phyloP scores from a whole-genome alignment of 2,329 filamentous ascomycete genomes.

The Alternaria sp. region DNA sequence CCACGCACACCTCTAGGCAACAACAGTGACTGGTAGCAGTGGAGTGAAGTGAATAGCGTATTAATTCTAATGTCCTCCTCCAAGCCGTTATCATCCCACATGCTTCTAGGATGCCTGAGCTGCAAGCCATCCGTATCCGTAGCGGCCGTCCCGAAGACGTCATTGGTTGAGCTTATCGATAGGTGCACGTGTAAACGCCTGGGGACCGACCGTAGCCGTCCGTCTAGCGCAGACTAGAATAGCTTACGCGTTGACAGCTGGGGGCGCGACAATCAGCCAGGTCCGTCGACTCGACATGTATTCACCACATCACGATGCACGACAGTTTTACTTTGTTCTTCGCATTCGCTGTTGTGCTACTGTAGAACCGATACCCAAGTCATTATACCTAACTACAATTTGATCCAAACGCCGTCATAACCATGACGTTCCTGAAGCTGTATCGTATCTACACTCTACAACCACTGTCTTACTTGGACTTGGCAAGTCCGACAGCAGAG shows the following conservation, averaged over 20 bases:
- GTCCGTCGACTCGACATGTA: too few relatives aligned
- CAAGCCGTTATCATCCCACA: conserved; percentile 12
- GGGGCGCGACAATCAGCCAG: not conserved
- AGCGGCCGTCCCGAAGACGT: conserved; percentile 13
- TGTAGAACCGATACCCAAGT: conserved; percentile 19
- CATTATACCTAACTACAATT: conserved; percentile 31
- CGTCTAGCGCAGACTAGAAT: conserved; percentile 5
- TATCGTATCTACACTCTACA: conserved; percentile 1
- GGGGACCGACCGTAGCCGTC: not conserved
- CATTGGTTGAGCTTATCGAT: conserved; percentile 21
- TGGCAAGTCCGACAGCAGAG: conserved; percentile 86
- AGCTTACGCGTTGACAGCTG: conserved; percentile 7
- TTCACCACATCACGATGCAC: not conserved
- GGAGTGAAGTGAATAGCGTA: not conserved
- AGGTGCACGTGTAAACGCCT: conserved; percentile 8
- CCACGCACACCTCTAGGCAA: conserved; percentile 15
- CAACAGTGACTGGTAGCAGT: conserved; percentile 6
- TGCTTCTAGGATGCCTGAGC: conserved; percentile 4
- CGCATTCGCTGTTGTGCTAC: conserved; percentile 24
- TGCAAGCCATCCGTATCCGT: not conserved
- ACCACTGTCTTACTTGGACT: conserved; percentile 69
- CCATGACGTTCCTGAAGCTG: conserved; percentile 12
- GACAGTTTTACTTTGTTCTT: not conserved
- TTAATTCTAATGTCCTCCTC: not conserved
- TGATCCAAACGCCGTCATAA: conserved; percentile 29